Conservation (phyloP, 768 basidiomycete species). For the Kwoniella mangroviensis region DNA sequence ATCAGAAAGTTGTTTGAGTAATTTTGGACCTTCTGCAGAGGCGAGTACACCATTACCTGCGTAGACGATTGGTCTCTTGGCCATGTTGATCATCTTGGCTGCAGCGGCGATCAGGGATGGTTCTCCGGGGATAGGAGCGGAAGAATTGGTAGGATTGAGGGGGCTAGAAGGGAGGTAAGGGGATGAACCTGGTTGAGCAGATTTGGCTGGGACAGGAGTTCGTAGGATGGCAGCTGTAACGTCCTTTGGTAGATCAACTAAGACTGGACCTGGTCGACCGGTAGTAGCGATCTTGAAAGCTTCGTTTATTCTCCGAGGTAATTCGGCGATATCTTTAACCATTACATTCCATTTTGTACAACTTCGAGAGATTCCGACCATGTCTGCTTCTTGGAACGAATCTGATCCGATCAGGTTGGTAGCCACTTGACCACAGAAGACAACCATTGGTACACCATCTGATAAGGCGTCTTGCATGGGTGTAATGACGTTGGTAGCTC, state of each 20-base stretch:
- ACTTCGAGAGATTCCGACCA: constrained; percentile 91
- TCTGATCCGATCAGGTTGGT: constrained; percentile 99
- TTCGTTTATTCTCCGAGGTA: constrained; percentile 94
- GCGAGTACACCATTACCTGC: constrained; percentile 89
- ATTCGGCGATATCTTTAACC: constrained; percentile 95
- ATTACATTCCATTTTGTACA: constrained; percentile 99
- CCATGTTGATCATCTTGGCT: constrained; percentile 86
- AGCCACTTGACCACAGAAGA: constrained; percentile 97
- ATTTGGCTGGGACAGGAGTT: constrained; percentile 80
- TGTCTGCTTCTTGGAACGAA: constrained; percentile 97
- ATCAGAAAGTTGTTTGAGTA: constrained; percentile 76
- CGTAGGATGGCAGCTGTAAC: constrained; percentile 90
- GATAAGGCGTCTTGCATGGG: constrained; percentile 97
- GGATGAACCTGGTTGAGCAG: constrained; percentile 79
- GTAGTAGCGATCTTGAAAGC: constrained; percentile 99
- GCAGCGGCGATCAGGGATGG: constrained; percentile 74
- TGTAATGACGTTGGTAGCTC: constrained; percentile 96
- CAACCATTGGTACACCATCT: constrained; percentile 91
- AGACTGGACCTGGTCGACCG: constrained; percentile 94
- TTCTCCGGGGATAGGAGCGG: constrained; percentile 67
- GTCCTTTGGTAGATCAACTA: constrained; percentile 99
- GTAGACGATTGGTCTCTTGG: constrained; percentile 88
- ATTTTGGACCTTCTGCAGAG: constrained; percentile 76
- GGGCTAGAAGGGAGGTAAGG: constrained; percentile 57
- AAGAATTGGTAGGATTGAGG: constrained; percentile 57